These are phyloP conservation scores for Malus orientalis DNA, from an alignment of 306 rosid genomes.

Conservation along the genomic window DNA sequence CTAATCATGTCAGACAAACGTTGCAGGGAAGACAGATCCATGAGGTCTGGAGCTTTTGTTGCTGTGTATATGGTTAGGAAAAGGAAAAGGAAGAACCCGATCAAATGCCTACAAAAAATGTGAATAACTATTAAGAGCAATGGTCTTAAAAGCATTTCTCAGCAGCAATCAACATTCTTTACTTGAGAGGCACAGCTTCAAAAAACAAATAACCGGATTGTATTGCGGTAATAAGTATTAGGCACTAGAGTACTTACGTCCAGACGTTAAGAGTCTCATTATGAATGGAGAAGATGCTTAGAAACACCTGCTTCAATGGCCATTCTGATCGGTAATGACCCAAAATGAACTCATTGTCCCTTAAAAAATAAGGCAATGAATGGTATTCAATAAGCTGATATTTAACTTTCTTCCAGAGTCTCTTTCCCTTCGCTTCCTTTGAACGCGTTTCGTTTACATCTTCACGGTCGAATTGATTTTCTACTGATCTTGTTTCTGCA, in stretches of 20 bases:
- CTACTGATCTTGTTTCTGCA: neutral
- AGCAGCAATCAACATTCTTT: neutral
- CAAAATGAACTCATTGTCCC: constrained; percentile 54
- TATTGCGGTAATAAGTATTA: neutral
- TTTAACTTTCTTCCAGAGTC: constrained; percentile 30
- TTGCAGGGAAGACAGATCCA: constrained; percentile 34
- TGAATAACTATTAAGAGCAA: neutral
- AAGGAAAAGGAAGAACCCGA: constrained; percentile 60
- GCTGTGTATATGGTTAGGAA: constrained; percentile 50
- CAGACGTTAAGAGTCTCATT: constrained; percentile 66
- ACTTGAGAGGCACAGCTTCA: neutral
- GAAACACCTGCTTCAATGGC: constrained; percentile 53
- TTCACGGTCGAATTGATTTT: constrained; percentile 15
- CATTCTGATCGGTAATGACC: constrained; percentile 53
- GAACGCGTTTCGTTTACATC: constrained; percentile 6
- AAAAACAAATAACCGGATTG: neutral
- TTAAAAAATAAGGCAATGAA: constrained; percentile 43
- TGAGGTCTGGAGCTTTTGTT: constrained; percentile 29
- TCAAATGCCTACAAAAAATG: constrained; percentile 56
- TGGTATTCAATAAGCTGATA: constrained; percentile 50
- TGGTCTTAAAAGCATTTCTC: neutral
- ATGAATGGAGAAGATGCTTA: constrained; percentile 55
- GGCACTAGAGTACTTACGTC: constrained; percentile 42
- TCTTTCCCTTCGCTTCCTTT: constrained; percentile 27
- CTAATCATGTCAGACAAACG: constrained; percentile 25